phyloP scores from a whole-genome alignment of 1,284 basidiomycete species.

The Irpex sp. region DNA sequence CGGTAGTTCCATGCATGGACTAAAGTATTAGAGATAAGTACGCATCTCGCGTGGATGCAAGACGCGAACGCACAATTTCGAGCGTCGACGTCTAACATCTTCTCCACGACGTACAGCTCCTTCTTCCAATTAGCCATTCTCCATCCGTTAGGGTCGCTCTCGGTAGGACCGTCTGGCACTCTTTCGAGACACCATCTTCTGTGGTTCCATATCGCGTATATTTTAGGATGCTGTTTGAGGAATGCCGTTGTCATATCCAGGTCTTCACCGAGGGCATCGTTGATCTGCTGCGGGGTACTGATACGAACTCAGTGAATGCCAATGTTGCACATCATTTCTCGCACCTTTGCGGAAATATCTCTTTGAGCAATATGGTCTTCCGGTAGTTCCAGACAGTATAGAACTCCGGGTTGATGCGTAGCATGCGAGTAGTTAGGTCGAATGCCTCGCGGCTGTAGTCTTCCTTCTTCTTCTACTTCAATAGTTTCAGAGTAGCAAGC shows the following conservation, averaged over 20 bases:
- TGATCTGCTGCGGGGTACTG: slow-evolving; percentile 62
- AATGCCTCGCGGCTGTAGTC: slow-evolving; percentile 73
- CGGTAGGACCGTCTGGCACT: slow-evolving; percentile 65
- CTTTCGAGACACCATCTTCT: slow-evolving; percentile 89
- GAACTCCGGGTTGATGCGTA: slow-evolving; percentile 85
- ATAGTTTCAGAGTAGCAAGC: background rate
- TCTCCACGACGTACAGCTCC: slow-evolving; percentile 84
- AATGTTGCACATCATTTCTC: slow-evolving; percentile 11
- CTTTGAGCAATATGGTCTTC: slow-evolving; percentile 70
- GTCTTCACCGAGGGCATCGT: slow-evolving; percentile 67
- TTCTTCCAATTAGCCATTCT: slow-evolving; percentile 74
- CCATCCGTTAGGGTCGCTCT: slow-evolving; percentile 59
- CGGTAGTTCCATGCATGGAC: slow-evolving; percentile 94
- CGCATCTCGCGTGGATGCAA: too few relatives aligned
- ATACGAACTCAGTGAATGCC: slow-evolving; percentile 6
- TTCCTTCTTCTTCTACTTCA: slow-evolving; percentile 56
- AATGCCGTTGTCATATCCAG: slow-evolving; percentile 78
- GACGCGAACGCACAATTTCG: slow-evolving; percentile 75
- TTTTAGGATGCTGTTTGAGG: slow-evolving; percentile 84
- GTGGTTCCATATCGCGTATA: slow-evolving; percentile 98
- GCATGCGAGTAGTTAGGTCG: slow-evolving; percentile 68
- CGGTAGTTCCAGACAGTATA: slow-evolving; percentile 95
- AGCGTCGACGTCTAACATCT: slow-evolving; percentile 84
- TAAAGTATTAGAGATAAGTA: slow-evolving; percentile 26
- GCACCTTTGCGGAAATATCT: slow-evolving; percentile 68